Evolutionary conservation across 164 flowering plant species (phyloP).

Genomic region (Tetracentron sinense): DNA sequence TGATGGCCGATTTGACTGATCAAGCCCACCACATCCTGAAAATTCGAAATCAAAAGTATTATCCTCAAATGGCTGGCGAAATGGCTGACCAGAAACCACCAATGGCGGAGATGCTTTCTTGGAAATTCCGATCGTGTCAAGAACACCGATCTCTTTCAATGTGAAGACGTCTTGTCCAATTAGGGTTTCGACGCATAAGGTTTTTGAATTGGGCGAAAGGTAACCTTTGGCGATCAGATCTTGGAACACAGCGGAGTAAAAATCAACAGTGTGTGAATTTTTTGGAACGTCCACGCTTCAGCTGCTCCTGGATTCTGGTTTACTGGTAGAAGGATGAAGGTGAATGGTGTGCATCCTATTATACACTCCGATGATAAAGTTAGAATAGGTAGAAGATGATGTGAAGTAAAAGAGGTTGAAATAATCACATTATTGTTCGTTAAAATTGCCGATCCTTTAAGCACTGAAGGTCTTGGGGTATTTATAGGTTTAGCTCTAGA

Average conservation of each 20-base stretch:
- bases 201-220: too few species aligned
- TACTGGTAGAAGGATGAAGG: too few species aligned
- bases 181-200: slow-evolving; percentile 59
- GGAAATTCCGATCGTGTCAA: slow-evolving; percentile 52
- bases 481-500: too few species aligned
- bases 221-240: slow-evolving; percentile 70
- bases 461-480: too few species aligned
- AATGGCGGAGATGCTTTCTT: slow-evolving; percentile 62
- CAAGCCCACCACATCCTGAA: slow-evolving; percentile 53
- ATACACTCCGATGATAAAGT: too few species aligned
- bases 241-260: slow-evolving; percentile 65
- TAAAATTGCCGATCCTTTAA: too few species aligned
- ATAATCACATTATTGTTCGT: too few species aligned
- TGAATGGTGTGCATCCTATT: too few species aligned
- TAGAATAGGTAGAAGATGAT: too few species aligned
- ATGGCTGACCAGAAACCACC: slow-evolving; percentile 41
- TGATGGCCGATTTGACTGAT: slow-evolving; percentile 26
- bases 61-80: slow-evolving; percentile 41
- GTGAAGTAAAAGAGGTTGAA: too few species aligned
- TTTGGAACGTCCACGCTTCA: too few species aligned
- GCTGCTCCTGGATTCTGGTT: too few species aligned
- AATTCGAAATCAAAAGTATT: slow-evolving; percentile 73
- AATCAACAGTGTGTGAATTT: slow-evolving; percentile 50
- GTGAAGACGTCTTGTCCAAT: slow-evolving; percentile 64
- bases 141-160: slow-evolving; percentile 67